phyloP scores from a whole-genome alignment of 2,329 filamentous ascomycete species.

The Pseudocercospora eumusae region DNA sequence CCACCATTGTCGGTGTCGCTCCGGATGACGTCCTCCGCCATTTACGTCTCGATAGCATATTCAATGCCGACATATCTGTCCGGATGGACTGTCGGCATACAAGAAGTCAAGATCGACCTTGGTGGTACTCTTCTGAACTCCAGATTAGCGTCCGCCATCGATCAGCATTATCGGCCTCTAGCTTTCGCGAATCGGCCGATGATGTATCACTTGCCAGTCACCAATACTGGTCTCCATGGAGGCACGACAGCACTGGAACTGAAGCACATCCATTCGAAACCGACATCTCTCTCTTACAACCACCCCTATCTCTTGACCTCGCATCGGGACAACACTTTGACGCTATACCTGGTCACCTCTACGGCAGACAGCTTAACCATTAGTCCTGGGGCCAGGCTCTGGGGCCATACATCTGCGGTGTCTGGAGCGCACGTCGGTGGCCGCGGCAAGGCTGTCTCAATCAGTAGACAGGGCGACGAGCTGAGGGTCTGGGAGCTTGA shows the following conservation, averaged over 20 bases:
- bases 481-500: slow-evolving; percentile 85
- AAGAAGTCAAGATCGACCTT: slow-evolving; percentile 72
- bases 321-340: slow-evolving; percentile 83
- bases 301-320: slow-evolving; percentile 86
- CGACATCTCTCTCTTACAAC: slow-evolving; percentile 56
- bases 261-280: slow-evolving; percentile 43
- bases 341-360: slow-evolving; percentile 78
- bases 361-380: slow-evolving; percentile 66
- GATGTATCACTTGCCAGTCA: slow-evolving; percentile 32
- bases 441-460: slow-evolving; percentile 85
- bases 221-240: slow-evolving; percentile 16
- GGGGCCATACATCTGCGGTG: slow-evolving; percentile 90
- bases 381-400: slow-evolving; percentile 72
- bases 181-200: slow-evolving; percentile 39
- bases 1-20: slow-evolving; percentile 81
- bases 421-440: slow-evolving; percentile 82
- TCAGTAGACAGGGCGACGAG: slow-evolving; percentile 71
- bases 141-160: slow-evolving; percentile 54
- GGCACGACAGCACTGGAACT: slow-evolving; percentile 28
- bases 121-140: slow-evolving; percentile 53
- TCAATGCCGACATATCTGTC: slow-evolving; percentile 73
- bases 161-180: slow-evolving; percentile 49
- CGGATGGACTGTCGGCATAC: slow-evolving; percentile 89
- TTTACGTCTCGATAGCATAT: slow-evolving; percentile 84
- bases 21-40: slow-evolving; percentile 62